Evolutionary conservation across 441 rosid species (phyloP).

Genomic region (Aleurites moluccanus): DNA sequence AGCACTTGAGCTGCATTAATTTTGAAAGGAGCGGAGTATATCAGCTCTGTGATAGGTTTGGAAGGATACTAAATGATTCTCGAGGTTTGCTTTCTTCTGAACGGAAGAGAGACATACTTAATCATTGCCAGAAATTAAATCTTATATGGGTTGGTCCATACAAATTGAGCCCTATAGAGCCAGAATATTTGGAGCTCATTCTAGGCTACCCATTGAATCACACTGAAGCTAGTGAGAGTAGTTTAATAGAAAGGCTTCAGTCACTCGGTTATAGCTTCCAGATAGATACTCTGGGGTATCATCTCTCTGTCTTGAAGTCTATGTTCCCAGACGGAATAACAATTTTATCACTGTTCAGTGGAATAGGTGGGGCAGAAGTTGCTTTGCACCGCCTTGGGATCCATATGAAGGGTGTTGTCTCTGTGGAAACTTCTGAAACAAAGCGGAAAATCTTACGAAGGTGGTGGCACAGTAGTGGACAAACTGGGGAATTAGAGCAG

Average conservation of each 20-base stretch:
- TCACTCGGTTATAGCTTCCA: slow-evolving; percentile 66
- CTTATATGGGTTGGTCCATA: slow-evolving; percentile 77
- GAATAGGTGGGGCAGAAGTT: slow-evolving; percentile 79
- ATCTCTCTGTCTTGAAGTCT: slow-evolving; percentile 75
- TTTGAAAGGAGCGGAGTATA: slow-evolving; percentile 39
- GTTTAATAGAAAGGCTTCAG: slow-evolving; percentile 52
- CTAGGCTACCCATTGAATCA: slow-evolving; percentile 82
- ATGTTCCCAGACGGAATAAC: slow-evolving; percentile 70
- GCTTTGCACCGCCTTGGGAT: slow-evolving; percentile 77
- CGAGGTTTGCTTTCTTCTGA: slow-evolving; percentile 53
- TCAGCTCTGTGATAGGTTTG: slow-evolving; percentile 59
- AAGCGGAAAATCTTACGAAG: slow-evolving; percentile 55
- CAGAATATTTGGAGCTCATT: slow-evolving; percentile 65
- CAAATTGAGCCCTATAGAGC: slow-evolving; percentile 54
- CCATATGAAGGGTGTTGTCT: slow-evolving; percentile 65
- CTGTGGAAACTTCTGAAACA: slow-evolving; percentile 59
- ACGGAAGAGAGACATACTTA: slow-evolving; percentile 60
- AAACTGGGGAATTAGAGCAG: slow-evolving; percentile 76
- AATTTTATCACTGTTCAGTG: slow-evolving; percentile 69
- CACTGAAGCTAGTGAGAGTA: slow-evolving; percentile 45
- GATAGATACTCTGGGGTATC: slow-evolving; percentile 77
- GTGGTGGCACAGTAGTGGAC: slow-evolving; percentile 77
- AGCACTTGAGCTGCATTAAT: slow-evolving; percentile 46
- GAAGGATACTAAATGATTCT: slow-evolving; percentile 46
- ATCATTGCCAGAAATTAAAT: slow-evolving; percentile 51